Percentiles rank a stretch among this genome's conserved stretches.
These are phyloP conservation scores for Ascoidea rubescens DNA, from an alignment of 805 yeast species.

Conservation along the genomic window DNA sequence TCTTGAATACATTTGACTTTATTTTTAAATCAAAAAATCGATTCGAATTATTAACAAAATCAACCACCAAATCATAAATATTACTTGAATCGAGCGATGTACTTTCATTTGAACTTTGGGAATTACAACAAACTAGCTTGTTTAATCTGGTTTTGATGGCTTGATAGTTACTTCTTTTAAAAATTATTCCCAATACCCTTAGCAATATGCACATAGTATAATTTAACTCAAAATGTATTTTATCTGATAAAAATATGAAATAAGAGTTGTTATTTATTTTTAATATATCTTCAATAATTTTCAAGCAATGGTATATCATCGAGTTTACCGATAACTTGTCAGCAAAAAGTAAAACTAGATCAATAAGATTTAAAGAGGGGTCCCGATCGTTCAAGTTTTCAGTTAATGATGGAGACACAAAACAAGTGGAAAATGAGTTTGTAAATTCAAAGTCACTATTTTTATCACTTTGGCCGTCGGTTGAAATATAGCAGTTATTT, in stretches of 20 bases:
- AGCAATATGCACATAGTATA: constrained; percentile 4
- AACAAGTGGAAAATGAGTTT: not conserved
- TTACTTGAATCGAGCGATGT: not conserved
- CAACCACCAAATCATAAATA: no score
- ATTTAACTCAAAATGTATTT: constrained; percentile 29
- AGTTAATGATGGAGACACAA: not conserved
- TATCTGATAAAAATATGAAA: constrained; percentile 47
- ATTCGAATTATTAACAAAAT: no score
- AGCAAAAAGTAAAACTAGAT: not conserved
- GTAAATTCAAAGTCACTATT: no score
- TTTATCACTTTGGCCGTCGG: no score
- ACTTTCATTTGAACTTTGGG: not conserved
- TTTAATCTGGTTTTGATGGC: no score
- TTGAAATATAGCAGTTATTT: no score
- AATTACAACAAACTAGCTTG: no score
- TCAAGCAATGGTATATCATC: constrained; percentile 24
- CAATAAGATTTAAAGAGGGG: not conserved
- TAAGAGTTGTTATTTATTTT: constrained; percentile 25
- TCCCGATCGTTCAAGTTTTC: not conserved
- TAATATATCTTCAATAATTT: constrained; percentile 22
- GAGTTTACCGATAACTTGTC: constrained; percentile 13
- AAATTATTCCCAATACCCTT: not conserved
- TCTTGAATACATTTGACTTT: not conserved
- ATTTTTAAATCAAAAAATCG: no score
- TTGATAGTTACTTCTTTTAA: not conserved